These are phyloP conservation scores for Gonium pectorale DNA, from an alignment of 139 green algal species.

Conservation along the genomic window DNA sequence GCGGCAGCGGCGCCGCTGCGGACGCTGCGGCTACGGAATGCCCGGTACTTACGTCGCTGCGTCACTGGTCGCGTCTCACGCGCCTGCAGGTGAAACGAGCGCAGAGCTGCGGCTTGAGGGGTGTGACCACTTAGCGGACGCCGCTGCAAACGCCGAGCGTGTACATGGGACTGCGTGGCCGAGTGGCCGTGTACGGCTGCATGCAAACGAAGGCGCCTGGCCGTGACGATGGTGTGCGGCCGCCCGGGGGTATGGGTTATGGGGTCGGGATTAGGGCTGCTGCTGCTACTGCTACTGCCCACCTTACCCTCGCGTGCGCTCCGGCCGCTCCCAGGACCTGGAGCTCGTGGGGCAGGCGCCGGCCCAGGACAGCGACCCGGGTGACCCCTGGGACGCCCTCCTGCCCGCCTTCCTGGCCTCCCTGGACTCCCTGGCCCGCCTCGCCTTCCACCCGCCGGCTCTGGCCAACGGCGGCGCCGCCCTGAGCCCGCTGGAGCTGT, in stretches of 20 bases:
- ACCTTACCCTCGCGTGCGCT: not conserved
- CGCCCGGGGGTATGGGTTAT: not conserved
- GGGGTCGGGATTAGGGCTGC: not conserved
- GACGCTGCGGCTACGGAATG: not conserved
- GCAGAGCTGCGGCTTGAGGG: not conserved
- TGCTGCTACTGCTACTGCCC: not conserved
- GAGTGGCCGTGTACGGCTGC: not conserved
- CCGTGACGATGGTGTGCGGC: not conserved
- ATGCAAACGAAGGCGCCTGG: not conserved
- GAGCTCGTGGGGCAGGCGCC: slow-evolving; percentile 16
- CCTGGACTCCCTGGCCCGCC: slow-evolving; percentile 1
- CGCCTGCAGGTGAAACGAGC: not conserved
- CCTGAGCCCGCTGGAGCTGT: not conserved
- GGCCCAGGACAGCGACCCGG: not conserved
- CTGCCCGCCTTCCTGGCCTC: not conserved
- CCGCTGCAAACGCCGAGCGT: not conserved
- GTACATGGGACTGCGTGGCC: not conserved
- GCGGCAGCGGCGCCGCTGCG: not conserved
- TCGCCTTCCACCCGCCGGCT: slow-evolving; percentile 6
- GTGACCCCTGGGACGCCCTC: slow-evolving; percentile 18
- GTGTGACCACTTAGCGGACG: not conserved
- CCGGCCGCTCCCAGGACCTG: not conserved
- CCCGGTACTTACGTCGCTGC: not conserved
- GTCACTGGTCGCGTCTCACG: slow-evolving; percentile 6
- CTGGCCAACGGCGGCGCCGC: not conserved